Evolutionary conservation across 345 rosid species (phyloP), one percentile per base, ranked within the genome.

Genomic region (Citrus sinensis): DNA sequence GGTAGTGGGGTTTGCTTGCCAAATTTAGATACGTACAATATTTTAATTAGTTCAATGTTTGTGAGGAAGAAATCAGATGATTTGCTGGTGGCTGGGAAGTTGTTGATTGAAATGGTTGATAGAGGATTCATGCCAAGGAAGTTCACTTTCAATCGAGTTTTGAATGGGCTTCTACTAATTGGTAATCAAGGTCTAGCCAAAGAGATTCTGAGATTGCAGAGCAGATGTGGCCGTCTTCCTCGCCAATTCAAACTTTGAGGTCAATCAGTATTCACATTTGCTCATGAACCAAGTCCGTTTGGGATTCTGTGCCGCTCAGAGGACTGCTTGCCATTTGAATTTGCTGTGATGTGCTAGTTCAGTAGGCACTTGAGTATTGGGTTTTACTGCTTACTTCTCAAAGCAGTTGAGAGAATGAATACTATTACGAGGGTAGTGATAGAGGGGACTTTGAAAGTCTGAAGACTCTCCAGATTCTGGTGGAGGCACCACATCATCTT

Each of bases 41-140:
- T 93, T 25, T 79, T 92, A 79, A 91, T 93, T n/a, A 86, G 86
- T 71, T 85, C 92, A n/a, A 95, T 95, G 97, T 95, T 95, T 87
- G 90, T 88, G 75, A 88, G 96, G 83, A 95, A 93, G 87, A 92
- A 71, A 82, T 81, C 93, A 0, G 91, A 89, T 67, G 97, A 95
- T 85, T 77, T 92, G 85, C 34, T 92, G 77, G 85, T 91, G 65
- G 98, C 99, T 35, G 98, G 98, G 78, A 90, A 89, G 73, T 81
- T 92, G 73, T 83, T 93, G 83, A 79, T 93, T 81, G 94, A 95
- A 87, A 95, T 95, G 99, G 91, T 92, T 81, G 98, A 89, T 82
- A 89, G 98, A 83, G 94, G 98, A 72, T 95, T 92, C 85, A 76
- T 91, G 40, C 99, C 99, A 14, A 82, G 92, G 80, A 93, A 76